Percentiles rank a stretch among this genome's conserved stretches.
Evolutionary conservation across 208 protist species (phyloP).

Genomic region (Trypanosoma platydactyli): DNA sequence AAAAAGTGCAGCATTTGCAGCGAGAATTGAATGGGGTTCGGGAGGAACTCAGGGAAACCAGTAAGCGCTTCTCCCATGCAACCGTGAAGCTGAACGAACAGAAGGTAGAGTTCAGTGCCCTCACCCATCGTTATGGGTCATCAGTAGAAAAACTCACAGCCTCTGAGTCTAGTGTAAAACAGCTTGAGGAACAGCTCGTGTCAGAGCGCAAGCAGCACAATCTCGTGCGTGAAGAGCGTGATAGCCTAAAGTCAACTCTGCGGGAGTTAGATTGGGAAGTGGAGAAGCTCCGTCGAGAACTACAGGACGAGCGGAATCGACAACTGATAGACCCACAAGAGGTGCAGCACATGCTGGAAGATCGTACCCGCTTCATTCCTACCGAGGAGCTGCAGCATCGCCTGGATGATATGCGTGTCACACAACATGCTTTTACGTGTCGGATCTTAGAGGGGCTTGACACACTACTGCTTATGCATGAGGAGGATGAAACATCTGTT

Average conservation of each 20-base stretch:
- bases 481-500: slow-evolving; percentile 59
- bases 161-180: slow-evolving; percentile 43
- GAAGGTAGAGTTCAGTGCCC: slow-evolving; percentile 55
- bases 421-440: slow-evolving; percentile 36
- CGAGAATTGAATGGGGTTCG: slow-evolving; percentile 49
- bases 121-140: slow-evolving; percentile 62
- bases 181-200: slow-evolving; percentile 65
- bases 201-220: slow-evolving; percentile 40
- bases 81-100: slow-evolving; percentile 60
- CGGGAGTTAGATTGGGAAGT: slow-evolving; percentile 38
- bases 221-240: slow-evolving; percentile 42
- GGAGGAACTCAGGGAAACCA: slow-evolving; percentile 51
- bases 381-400: slow-evolving; percentile 51
- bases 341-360: slow-evolving; percentile 61
- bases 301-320: slow-evolving; percentile 44
- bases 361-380: slow-evolving; percentile 65
- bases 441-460: slow-evolving; percentile 43
- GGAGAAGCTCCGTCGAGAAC: slow-evolving; percentile 41
- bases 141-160: slow-evolving; percentile 59
- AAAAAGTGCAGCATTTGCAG: slow-evolving; percentile 56
- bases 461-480: slow-evolving; percentile 33
- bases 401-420: slow-evolving; percentile 41
- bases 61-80: slow-evolving; percentile 30
- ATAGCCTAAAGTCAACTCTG: slow-evolving; percentile 36
- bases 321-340: slow-evolving; percentile 53